phyloP scores from a whole-genome alignment of 352 stramenopile species.

The Pythium sp. region DNA sequence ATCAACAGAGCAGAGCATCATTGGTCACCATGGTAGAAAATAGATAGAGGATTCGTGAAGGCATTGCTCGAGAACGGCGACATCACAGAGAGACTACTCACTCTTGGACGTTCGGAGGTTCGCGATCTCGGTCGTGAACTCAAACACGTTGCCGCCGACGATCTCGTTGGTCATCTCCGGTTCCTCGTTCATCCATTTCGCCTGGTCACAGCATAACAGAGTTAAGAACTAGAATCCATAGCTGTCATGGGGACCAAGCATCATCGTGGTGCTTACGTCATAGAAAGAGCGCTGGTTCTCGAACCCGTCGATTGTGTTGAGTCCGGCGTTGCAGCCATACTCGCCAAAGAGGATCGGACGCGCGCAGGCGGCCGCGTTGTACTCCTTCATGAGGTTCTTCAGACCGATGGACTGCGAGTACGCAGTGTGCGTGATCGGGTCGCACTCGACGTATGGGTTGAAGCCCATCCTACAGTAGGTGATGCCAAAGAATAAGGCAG shows the following conservation, averaged over 20 bases:
- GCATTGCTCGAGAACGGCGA: background rate
- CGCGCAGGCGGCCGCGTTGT: constrained; percentile 33
- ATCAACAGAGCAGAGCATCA: background rate
- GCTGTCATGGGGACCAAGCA: no score
- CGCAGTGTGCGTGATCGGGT: constrained; percentile 33
- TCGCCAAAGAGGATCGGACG: constrained; percentile 57
- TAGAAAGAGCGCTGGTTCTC: constrained; percentile 49
- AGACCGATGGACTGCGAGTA: constrained; percentile 42
- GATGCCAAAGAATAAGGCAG: no score
- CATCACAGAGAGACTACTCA: constrained; percentile 3
- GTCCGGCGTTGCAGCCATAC: constrained; percentile 49
- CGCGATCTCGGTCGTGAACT: constrained; percentile 72
- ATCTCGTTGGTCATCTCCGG: constrained; percentile 67
- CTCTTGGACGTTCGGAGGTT: constrained; percentile 30
- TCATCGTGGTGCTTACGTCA: constrained; percentile 22
- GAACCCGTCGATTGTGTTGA: constrained; percentile 50
- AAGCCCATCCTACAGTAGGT: constrained; percentile 29
- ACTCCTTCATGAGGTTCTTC: constrained; percentile 44
- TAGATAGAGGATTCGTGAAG: background rate
- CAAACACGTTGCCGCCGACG: constrained; percentile 76
- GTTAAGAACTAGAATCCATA: background rate
- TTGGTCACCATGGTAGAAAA: background rate
- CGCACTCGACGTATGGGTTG: constrained; percentile 61
- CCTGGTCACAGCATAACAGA: constrained; percentile 23
- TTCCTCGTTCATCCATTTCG: constrained; percentile 86